Conservation (phyloP, 2,329 filamentous ascomycete species). For the Stagonosporopsis cucurbitacearum region DNA sequence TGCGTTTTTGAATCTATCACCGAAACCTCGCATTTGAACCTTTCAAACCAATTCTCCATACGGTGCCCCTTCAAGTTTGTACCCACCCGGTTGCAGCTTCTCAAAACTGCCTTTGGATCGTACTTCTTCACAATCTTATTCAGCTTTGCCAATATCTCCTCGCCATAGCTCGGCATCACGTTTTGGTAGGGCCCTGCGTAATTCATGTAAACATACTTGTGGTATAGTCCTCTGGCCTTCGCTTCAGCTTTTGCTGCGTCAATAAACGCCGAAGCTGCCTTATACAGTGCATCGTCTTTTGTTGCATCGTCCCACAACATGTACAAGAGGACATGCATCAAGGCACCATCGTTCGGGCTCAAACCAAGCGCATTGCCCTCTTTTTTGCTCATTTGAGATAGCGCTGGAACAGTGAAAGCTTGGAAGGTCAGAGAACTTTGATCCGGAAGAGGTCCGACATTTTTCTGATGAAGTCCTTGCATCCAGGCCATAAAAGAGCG, state of each 20-base stretch:
- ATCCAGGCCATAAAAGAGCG: slow-evolving; percentile 25
- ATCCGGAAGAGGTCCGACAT: not conserved
- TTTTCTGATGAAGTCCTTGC: slow-evolving; percentile 17
- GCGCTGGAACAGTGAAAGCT: slow-evolving; percentile 17
- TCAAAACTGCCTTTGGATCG: slow-evolving; percentile 32
- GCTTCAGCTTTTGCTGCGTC: slow-evolving; percentile 18
- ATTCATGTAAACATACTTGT: slow-evolving; percentile 55
- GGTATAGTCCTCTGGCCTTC: slow-evolving; percentile 20
- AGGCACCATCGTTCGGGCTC: slow-evolving; percentile 22
- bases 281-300: slow-evolving; percentile 25
- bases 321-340: slow-evolving; percentile 23
- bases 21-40: too few relatives aligned
- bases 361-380: slow-evolving; percentile 34
- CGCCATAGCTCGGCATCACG: slow-evolving; percentile 52
- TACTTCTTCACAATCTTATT: slow-evolving; percentile 28
- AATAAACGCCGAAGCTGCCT: slow-evolving; percentile 20
- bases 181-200: slow-evolving; percentile 55
- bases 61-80: slow-evolving; percentile 30
- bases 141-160: slow-evolving; percentile 39
- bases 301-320: slow-evolving; percentile 28
- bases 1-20: too few relatives aligned
- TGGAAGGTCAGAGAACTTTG: slow-evolving; percentile 22
- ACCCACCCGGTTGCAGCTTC: slow-evolving; percentile 29
- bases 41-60: too few relatives aligned
- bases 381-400: slow-evolving; percentile 25